Base-by-base conservation (phyloP, 108 stramenopile genomes). In the Cylindrotheca fusiformis region DNA sequence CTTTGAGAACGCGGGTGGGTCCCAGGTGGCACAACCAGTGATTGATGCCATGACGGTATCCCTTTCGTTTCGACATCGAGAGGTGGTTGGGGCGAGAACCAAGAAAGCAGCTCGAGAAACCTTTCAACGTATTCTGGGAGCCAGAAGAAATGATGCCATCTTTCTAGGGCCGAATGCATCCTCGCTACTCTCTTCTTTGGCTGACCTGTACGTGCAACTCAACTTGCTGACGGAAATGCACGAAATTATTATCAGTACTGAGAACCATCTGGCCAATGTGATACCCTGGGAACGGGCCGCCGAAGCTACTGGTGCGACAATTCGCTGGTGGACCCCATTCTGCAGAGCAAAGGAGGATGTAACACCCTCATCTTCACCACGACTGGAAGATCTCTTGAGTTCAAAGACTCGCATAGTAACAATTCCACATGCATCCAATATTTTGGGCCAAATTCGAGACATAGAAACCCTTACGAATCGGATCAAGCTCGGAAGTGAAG, bases 1-100 rank as follows among this genome's bases (percentile, higher is more conserved):
- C 65, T 81, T 91, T 50, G 93, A 94, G 52, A 91, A 87, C 61
- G 90, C 90, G 19, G 93, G 93, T 10, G 93, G 93, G 10, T 63
- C 90, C 0, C 93, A 94, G 62, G 90, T 91, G 22, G 85, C 93
- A 28, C 27, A 57, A 10, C 45, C 47, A 32, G 92, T 94, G 3
- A 63, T 75, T 24, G 67, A 79, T 60, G 57, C 71, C 22, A 57
- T 90, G 55, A n/a, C 27, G 0, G 36, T 30, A 19, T 79, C 84
- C 6, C 60, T 94, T 33, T 31, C 47, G 5, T 47, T 41, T 52
- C 80, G 91, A 47, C 67, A 93, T 79, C 84, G 92, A 20, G 63
- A 73, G 4, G 63, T 78, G 14, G 41, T 76, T 27, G 92, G 92
- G 28, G 41, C 65, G 17, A 63, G 53, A 22, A 69, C 59, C 23